Evolutionary conservation across 495 filamentous ascomycete genomes (phyloP), one percentile per base, ranked within the genome.

Genomic region (Aspergillus carlsbadensis): DNA sequence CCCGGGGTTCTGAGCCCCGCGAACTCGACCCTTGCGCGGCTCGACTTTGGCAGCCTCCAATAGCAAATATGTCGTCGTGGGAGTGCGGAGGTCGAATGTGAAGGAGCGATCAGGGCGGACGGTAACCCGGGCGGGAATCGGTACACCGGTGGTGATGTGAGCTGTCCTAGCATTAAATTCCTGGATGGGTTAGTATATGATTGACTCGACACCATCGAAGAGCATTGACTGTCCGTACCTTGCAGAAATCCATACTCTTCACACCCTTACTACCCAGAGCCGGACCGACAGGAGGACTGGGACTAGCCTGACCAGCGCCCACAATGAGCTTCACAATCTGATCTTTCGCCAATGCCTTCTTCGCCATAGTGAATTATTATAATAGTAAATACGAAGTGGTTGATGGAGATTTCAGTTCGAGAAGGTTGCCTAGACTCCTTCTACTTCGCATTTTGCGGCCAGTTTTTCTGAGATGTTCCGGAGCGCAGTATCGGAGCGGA

Each of bases 181-280:
- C 94, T 98, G 63, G 29, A 22, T 8, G 20, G 10, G 1, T 57
- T 5, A 52, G 26, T n/a, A 1, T 42, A 8, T 5, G 6, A 14
- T 47, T 36, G 21, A 39, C 18, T 37, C n/a, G 14, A 17, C 8
- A 48, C 8, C 26, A 29, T 29, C 26, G 4, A 18, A 24, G 6
- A 11, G 13, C 7, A 24, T 18, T 36, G 50, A 48, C 22, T 37
- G 34, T 58, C 59, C 77, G 61, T 66, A 97, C 94, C 83, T 98
- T 98, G 83, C 94, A 98, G 70, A 98, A 98, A 74, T 99, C 95
- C 88, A 99, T 99, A 57, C 88, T 92, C 80, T 99, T 99, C 37
- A 99, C 89, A 78, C 94, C 94, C 80, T 96, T 98, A 71, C 88
- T 92, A 70, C 94, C 94, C 59, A 99, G 81, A 41, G 94, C 95